A percentile compares a stretch with the other conserved stretches of the same genome.
These are phyloP conservation scores for Silene coronaria DNA, from an alignment of 179 eudicot genomes.

Conservation along the genomic window DNA sequence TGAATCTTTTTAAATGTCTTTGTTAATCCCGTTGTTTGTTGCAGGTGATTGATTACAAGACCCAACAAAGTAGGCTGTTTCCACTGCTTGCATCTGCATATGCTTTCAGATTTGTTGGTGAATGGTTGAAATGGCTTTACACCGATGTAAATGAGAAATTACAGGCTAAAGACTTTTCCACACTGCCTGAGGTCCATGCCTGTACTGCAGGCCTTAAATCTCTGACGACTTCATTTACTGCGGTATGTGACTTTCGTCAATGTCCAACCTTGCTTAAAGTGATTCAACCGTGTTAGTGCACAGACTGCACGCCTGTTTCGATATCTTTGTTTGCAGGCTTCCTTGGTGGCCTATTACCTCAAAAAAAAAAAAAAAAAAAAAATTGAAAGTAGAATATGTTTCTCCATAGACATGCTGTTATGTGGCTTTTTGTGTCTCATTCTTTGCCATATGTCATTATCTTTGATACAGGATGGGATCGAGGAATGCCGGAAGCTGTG, in stretches of 20 bases:
- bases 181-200: conserved; percentile 97
- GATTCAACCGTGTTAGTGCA: no score
- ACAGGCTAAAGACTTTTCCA: conserved; percentile 79
- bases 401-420: neutral
- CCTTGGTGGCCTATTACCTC: no score
- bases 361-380: no score
- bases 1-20: neutral
- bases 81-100: conserved; percentile 97
- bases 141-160: conserved; percentile 75
- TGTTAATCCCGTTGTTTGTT: conserved; percentile 10
- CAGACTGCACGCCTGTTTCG: no score
- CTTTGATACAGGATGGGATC: conserved; percentile 63
- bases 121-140: conserved; percentile 92
- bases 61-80: conserved; percentile 94
- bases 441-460: neutral
- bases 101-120: conserved; percentile 92
- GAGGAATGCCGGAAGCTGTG: conserved; percentile 96
- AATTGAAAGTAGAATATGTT: neutral
- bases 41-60: conserved; percentile 93
- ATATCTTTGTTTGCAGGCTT: no score
- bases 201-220: conserved; percentile 98
- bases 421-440: no score
- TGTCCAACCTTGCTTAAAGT: no score
- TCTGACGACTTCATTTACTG: conserved; percentile 81
- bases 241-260: conserved; percentile 47